Evolutionary conservation across 495 filamentous ascomycete genomes (phyloP), one percentile per base, ranked within the genome.

Genomic region (Cercophora samala): DNA sequence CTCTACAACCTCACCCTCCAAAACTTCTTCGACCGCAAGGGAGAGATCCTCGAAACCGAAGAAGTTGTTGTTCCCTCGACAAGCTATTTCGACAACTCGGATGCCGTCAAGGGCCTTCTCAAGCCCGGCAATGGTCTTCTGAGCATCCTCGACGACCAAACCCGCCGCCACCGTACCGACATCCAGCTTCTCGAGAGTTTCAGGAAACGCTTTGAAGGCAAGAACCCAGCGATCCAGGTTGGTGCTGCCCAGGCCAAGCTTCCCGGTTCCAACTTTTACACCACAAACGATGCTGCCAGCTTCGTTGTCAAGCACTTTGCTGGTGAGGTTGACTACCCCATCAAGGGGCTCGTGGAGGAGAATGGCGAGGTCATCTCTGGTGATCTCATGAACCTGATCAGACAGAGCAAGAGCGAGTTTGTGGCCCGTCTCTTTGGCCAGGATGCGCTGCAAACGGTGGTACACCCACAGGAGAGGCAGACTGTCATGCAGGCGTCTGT

Each of bases 401-500:
- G 89, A 70, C 87, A 89, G 17, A 93, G 91, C 64, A 91, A 88
- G 72, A 97, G 90, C 76, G 85, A 91, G 65, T 98, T 99, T 71
- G 88, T 99, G 25, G 83, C 87, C 19, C 91, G 93, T 58, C 85
- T 99, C 2, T 98, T 99, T 69, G 93, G 92, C 19, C 95, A 97
- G 77, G 92, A 97, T 72, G 94, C 91, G 5, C 80, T 99, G 52
- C 90, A 95, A 65, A 96, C 92, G 4, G 86, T 97, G 22, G 87
- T 91, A 46, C 95, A 99, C 77, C 93, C 95, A 0, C 89, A 91
- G 66, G 95, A 99, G 77, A 90, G 87, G 75, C 88, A 87, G 0
- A 91, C 95, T 4, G 92, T 99, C 69, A 92, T 97, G 86, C 95
- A 99, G 79, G 95, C 94, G 0, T 93, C 93, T 64, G 91, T 99